Evolutionary conservation across 2,329 filamentous ascomycete genomes (phyloP), one percentile per base, ranked within the genome.

Genomic region (Beauveria medogensis): DNA sequence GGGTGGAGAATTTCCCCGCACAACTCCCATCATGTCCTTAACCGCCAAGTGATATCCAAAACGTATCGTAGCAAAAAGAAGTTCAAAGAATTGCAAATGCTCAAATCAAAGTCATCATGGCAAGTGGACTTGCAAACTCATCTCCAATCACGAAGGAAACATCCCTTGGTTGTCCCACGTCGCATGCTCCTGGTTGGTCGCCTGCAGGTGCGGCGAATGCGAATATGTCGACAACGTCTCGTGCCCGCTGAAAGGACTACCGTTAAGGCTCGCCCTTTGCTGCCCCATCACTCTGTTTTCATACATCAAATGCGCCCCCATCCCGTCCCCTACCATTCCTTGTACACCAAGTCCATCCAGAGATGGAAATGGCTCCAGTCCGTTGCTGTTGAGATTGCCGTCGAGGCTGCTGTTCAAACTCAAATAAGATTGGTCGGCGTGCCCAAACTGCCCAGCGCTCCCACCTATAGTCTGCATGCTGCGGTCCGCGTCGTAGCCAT

Each of bases 191-290:
- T 57, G 65, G 60, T 63, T 67, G 26, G 65, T 67, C 55, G 63
- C 60, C 57, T 69, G 67, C 50, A 68, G 63, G 48, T 72, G 71
- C 40, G 74, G 72, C 37, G 73, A 74, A 54, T 70, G 69, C 22
- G 69, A 67, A 62, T 72, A 75, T 9, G 70, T 70, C 37, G 73
- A 74, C 30, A 67, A 62, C 5, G 72, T 72, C 46, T 71, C 73
- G 48, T 74, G 72, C 6, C 71, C 73, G 52, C 71, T 71, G 48
- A 72, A 75, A 4, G 73, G 72, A 62, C 72, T 74, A n/a, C 67
- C 69, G 57, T 71, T 69, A 14, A 67, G 68, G 51, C 69, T 73
- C 18, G 59, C 18, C 46, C 46, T 28, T 34, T 69, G 68, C n/a
- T 69, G 67, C 41, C 69, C 67, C 59, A 73, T 67, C 55, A 72